Base-by-base conservation (phyloP, 345 rosid genomes). In the Moringa oleifera region DNA sequence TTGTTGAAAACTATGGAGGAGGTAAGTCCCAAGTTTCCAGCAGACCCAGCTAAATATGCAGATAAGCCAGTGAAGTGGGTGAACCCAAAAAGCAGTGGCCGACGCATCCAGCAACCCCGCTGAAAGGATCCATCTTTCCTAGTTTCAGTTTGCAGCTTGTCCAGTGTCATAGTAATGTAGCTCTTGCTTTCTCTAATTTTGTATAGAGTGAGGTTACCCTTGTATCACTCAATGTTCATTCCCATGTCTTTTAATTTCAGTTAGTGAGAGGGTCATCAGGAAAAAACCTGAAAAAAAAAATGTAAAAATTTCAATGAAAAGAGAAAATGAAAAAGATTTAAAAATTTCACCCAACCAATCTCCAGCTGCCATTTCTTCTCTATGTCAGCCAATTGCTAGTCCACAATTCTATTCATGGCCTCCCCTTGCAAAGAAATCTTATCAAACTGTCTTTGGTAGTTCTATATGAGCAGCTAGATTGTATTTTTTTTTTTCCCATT, bases 101-200 rank as follows among this genome's bases (percentile, higher is more conserved):
- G 86, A 61, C 60, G 63, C 82, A 83, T 81, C 25, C 84, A 79
- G 71, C 86, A 81, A 62, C 86, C 89, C 25, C 86, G 84, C 23
- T 79, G 76, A 83, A 75, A 18, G 54, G 51, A 54, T 22, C 2
- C 18, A 66, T 58, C 5, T 23, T 16, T 41, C 55, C 19, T 16
- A 3, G 50, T 33, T 59, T 59, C 49, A 65, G 69, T 68, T 63
- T 68, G 71, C 53, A 67, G 71, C 31, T 28, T 58, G 28, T 72
- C 58, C 24, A 66, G 52, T 62, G 57, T 46, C 64, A 56, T 47
- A 56, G 64, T 53, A 73, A 70, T 55, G 66, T 69, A 69, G 68
- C 65, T 41, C 16, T 75, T 76, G 60, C 50, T 67, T 69, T 73
- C 57, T 70, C 74, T 66, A 62, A 76, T 58, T 68, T 61, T 64